Evolutionary conservation across 163 green algal genomes (phyloP).

Genomic region (Scenedesmus sp.): DNA sequence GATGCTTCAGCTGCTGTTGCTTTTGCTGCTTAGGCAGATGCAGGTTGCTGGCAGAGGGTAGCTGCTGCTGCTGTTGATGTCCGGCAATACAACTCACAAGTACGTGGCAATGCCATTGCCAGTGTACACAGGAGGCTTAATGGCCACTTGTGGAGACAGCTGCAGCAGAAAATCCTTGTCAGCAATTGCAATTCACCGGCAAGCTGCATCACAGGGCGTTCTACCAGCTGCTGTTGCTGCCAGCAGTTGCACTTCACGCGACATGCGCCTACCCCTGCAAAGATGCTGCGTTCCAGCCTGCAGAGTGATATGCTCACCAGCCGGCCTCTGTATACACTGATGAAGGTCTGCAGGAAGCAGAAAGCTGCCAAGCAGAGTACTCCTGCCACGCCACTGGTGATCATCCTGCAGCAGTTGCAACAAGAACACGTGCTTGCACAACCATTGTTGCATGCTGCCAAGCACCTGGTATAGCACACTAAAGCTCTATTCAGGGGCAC

Average conservation of each 20-base stretch:
- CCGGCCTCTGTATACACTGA: slow-evolving; percentile 34
- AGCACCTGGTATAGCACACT: not conserved
- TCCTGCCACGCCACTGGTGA: slow-evolving; percentile 34
- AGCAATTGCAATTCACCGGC: not conserved
- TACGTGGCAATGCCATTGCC: slow-evolving; percentile 26
- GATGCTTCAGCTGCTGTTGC: not conserved
- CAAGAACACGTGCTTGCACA: not conserved
- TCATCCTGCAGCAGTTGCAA: slow-evolving; percentile 37
- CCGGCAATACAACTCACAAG: slow-evolving; percentile 25
- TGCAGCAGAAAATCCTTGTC: not conserved
- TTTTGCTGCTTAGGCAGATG: not conserved
- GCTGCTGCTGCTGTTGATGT: not conserved
- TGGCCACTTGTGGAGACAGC: slow-evolving; percentile 47
- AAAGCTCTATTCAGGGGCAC: not conserved
- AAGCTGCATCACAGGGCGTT: not conserved
- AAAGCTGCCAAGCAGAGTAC: slow-evolving; percentile 36
- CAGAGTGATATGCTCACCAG: slow-evolving; percentile 17
- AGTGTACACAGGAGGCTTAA: slow-evolving; percentile 47
- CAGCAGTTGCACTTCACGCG: not conserved
- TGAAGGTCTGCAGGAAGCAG: slow-evolving; percentile 49
- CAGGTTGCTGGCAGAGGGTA: not conserved
- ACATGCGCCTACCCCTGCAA: not conserved
- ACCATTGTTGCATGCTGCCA: not conserved
- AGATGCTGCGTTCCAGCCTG: not conserved
- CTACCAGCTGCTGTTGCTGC: not conserved